A percentile compares a stretch with the other conserved stretches of the same genome.
Conservation (phyloP, 129 eudicot species). For the Flaveria trinervia region DNA sequence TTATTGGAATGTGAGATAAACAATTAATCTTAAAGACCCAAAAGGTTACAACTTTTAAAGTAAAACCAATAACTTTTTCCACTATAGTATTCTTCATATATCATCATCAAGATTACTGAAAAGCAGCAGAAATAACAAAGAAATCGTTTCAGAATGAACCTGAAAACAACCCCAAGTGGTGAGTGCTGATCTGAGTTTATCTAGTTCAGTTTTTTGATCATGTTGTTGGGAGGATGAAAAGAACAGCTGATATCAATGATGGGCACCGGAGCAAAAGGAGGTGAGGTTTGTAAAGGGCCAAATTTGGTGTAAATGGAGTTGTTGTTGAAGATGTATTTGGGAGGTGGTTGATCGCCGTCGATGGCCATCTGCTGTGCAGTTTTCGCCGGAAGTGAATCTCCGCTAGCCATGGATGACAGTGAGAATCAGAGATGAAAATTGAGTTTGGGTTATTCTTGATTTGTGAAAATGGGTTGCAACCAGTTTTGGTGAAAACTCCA, state of each 20-base stretch:
- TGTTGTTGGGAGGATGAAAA: constrained; percentile 5
- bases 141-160: constrained; percentile 26
- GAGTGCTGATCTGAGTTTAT: constrained; percentile 56
- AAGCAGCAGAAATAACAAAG: too few species aligned
- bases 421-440: background rate
- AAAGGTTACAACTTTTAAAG: too few species aligned
- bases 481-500: background rate
- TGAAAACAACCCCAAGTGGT: constrained; percentile 76
- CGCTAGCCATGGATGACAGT: constrained; percentile 14
- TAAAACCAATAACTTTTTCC: too few species aligned
- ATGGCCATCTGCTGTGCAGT: constrained; percentile 32
- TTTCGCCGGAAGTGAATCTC: constrained; percentile 33
- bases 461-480: too few species aligned
- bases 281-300: constrained; percentile 29
- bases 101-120: too few species aligned
- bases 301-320: constrained; percentile 4
- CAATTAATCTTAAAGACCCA: too few species aligned
- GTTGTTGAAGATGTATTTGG: constrained; percentile 27
- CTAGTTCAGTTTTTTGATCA: constrained; percentile 35
- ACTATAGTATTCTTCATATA: too few species aligned
- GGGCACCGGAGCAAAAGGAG: constrained; percentile 44
- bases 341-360: constrained; percentile 39
- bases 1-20: too few species aligned
- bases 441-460: too few species aligned
- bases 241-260: constrained; percentile 42